phyloP scores from a whole-genome alignment of 352 stramenopile species.

The Pythium dissotocum region DNA sequence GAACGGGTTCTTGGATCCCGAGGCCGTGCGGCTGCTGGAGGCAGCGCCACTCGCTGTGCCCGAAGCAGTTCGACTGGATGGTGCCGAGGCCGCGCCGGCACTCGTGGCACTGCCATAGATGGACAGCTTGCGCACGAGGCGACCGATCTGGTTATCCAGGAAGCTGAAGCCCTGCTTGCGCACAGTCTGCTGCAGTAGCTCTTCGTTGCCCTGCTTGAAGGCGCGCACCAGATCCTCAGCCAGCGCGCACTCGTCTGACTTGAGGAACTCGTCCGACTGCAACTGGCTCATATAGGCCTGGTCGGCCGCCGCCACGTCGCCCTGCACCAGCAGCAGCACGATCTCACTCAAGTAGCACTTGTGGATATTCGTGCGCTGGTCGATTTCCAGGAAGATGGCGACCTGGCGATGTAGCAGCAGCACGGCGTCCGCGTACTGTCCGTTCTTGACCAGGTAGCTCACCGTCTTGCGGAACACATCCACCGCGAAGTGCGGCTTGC shows the following conservation, averaged over 20 bases:
- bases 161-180: conserved; percentile 77
- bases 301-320: conserved; percentile 74
- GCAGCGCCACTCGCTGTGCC: conserved; percentile 18
- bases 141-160: conserved; percentile 77
- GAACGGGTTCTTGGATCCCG: conserved; percentile 36
- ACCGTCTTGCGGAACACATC: conserved; percentile 81
- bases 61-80: conserved; percentile 33
- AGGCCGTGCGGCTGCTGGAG: conserved; percentile 27
- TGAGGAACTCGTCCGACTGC: conserved; percentile 74
- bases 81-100: conserved; percentile 3
- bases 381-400: conserved; percentile 59
- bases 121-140: conserved; percentile 65
- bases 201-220: conserved; percentile 80
- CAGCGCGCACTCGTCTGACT: conserved; percentile 74
- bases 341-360: conserved; percentile 76
- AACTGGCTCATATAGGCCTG: conserved; percentile 75
- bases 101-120: conserved; percentile 41
- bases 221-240: conserved; percentile 75
- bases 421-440: conserved; percentile 44
- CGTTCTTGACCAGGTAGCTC: conserved; percentile 65
- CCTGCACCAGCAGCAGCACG: conserved; percentile 53
- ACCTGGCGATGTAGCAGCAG: conserved; percentile 55
- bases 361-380: conserved; percentile 68
- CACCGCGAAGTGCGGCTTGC: conserved; percentile 82
- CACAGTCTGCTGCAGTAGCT: conserved; percentile 68